Percentiles rank a stretch among this genome's conserved stretches.
Conservation (phyloP, 2,329 filamentous ascomycete species). For the Bipolaris zeicola region DNA sequence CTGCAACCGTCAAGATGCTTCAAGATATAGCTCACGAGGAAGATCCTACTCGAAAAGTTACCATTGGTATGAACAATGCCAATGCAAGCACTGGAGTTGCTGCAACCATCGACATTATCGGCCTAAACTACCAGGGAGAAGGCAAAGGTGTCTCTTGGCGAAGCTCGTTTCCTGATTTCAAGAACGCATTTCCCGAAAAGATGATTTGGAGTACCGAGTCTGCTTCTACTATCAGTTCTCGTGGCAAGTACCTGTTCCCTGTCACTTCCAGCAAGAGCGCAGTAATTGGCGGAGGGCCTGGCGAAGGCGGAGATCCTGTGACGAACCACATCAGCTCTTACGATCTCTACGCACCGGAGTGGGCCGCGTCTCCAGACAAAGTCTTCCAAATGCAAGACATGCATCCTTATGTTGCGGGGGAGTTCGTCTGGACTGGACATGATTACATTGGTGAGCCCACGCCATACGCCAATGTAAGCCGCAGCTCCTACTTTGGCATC, state of each 20-base stretch:
- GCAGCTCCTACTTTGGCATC: conserved; percentile 63
- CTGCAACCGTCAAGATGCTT: conserved; percentile 45
- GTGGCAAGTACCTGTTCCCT: conserved; percentile 61
- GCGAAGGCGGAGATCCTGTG: conserved; percentile 44
- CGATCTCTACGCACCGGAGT: conserved; percentile 57
- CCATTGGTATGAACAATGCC: conserved; percentile 57
- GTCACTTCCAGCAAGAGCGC: conserved; percentile 51
- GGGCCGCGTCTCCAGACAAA: conserved; percentile 59
- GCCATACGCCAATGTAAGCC: conserved; percentile 54
- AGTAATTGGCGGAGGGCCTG: conserved; percentile 44
- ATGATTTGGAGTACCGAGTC: conserved; percentile 46
- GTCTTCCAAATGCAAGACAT: conserved; percentile 58
- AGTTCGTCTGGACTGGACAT: conserved; percentile 60
- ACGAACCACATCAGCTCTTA: conserved; percentile 55
- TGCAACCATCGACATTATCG: conserved; percentile 54
- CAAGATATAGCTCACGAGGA: conserved; percentile 54
- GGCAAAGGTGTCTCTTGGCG: conserved; percentile 47
- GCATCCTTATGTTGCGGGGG: conserved; percentile 59
- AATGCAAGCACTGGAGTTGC: conserved; percentile 50
- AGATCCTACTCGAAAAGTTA: conserved; percentile 55
- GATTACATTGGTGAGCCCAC: conserved; percentile 60
- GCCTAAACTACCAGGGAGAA: conserved; percentile 63
- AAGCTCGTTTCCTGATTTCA: conserved; percentile 55
- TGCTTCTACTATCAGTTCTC: conserved; percentile 54
- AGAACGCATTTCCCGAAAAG: conserved; percentile 54